Evolutionary conservation across 257 asterid species (phyloP), one percentile per base, ranked within the genome.

Genomic region (Plantago major): DNA sequence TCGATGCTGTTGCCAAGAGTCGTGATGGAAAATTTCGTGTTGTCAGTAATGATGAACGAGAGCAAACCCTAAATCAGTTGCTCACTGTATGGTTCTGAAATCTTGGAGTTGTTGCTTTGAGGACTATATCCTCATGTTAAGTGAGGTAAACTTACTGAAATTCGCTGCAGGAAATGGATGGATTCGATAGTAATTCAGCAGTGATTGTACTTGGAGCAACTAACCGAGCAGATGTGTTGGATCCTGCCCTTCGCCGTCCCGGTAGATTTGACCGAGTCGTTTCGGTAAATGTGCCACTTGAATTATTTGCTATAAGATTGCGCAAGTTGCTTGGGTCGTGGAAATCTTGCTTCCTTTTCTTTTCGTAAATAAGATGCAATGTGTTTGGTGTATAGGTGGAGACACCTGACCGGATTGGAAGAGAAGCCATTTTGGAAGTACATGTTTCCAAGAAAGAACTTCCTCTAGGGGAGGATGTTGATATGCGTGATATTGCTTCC

Each of bases 241-340:
- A 93, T 73, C 97, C 96, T 46, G 99, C 97, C 64, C 97, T 93
- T 61, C 90, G 95, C 56, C 95, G 99, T 52, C 97, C 99, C 28
- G 99, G 99, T 66, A 93, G 99, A 85, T 93, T 93, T 75, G 99
- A 93, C 59, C 96, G 99, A 47, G 95, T 93, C 56, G 99, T 93
- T 66, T 74, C 66, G 96, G 99, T 93, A 55, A 67, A 76, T 67
- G 47, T 42, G 49, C 67, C 33, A 40, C 11, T 37, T 72, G 51
- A 55, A 40, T 56, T 33, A 6, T 71, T 26, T 59, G 22, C 43
- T 45, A 66, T 43, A 16, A 72, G 62, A 33, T 65, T 44, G 38
- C 58, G 55, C 59, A 58, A 14, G 48, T 51, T 62, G 16, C 40
- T 33, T 33, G 40, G 40, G 40, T 33, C 22, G 43, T 11, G 12